These are phyloP conservation scores for Apiospora kogelbergensis DNA, from an alignment of 2,329 filamentous ascomycete genomes.

Conservation along the genomic window DNA sequence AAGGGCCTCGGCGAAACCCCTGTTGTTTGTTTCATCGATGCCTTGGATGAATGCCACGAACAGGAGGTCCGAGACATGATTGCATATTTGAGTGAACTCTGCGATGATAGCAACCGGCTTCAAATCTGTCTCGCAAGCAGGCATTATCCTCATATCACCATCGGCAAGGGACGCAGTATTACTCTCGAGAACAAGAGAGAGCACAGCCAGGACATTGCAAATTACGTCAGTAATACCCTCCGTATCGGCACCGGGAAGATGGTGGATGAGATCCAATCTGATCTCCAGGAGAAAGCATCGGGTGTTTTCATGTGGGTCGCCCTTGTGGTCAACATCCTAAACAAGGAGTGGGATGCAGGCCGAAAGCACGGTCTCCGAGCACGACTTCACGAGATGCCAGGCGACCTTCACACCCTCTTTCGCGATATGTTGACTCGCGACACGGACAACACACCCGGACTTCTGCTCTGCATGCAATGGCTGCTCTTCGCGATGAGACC, in stretches of 20 bases:
- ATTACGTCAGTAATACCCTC: background rate
- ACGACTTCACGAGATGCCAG: constrained; percentile 35
- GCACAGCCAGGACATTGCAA: constrained; percentile 16
- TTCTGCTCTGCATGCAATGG: constrained; percentile 51
- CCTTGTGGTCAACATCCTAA: constrained; percentile 36
- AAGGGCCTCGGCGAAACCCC: constrained; percentile 12
- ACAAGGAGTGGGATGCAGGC: constrained; percentile 31
- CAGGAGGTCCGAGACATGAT: constrained; percentile 42
- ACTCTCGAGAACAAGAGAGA: constrained; percentile 34
- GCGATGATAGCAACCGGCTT: constrained; percentile 19
- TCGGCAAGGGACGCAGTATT: constrained; percentile 28
- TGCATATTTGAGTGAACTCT: constrained; percentile 39
- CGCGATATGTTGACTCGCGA: constrained; percentile 52
- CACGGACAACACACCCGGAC: constrained; percentile 34
- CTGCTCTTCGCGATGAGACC: constrained; percentile 49
- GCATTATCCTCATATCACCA: constrained; percentile 31
- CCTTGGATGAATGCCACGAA: constrained; percentile 49
- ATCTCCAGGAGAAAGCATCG: background rate
- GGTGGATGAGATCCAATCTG: background rate
- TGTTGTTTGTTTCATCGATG: constrained; percentile 28
- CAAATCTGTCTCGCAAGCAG: constrained; percentile 43
- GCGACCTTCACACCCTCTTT: constrained; percentile 47
- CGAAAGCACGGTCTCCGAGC: constrained; percentile 20
- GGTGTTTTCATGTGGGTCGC: background rate
- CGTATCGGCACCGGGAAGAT: background rate